These are phyloP conservation scores for Lasiodiplodia sp. DNA, from an alignment of 2,329 filamentous ascomycete species.

Conservation along the genomic window DNA sequence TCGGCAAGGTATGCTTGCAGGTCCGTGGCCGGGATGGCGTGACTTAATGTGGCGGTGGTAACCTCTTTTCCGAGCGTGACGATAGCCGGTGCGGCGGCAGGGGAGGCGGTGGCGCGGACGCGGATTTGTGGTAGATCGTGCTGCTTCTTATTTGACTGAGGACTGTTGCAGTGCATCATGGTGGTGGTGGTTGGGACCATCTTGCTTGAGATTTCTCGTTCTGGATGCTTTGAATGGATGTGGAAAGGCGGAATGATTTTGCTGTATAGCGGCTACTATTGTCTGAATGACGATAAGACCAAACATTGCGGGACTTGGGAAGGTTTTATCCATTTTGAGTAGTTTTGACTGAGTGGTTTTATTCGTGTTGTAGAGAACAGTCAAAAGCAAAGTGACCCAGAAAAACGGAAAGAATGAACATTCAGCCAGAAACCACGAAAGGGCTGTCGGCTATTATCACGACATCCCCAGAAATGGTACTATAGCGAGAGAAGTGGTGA, in stretches of 20 bases:
- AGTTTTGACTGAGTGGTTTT: too few relatives aligned
- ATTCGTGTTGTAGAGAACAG: neutral
- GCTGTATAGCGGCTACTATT: too few relatives aligned
- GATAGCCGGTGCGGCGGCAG: neutral
- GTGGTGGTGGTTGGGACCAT: neutral
- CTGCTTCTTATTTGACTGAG: neutral
- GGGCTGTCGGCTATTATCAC: too few relatives aligned
- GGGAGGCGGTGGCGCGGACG: neutral
- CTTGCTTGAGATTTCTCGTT: too few relatives aligned
- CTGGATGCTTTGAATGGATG: too few relatives aligned
- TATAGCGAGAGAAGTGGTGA: too few relatives aligned
- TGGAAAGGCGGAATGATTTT: too few relatives aligned
- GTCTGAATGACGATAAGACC: too few relatives aligned
- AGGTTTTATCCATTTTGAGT: too few relatives aligned
- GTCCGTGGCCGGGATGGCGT: neutral
- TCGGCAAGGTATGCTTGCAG: neutral
- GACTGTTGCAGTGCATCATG: neutral
- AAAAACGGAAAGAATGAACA: neutral
- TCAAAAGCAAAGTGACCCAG: neutral
- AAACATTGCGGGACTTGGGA: too few relatives aligned
- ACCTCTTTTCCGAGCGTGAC: neutral
- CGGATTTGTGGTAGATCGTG: neutral
- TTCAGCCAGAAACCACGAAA: neutral
- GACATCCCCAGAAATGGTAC: too few relatives aligned
- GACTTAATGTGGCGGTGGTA: neutral